Evolutionary conservation across 108 stramenopile species (phyloP).

Genomic region (Stephanodiscus triporus): DNA sequence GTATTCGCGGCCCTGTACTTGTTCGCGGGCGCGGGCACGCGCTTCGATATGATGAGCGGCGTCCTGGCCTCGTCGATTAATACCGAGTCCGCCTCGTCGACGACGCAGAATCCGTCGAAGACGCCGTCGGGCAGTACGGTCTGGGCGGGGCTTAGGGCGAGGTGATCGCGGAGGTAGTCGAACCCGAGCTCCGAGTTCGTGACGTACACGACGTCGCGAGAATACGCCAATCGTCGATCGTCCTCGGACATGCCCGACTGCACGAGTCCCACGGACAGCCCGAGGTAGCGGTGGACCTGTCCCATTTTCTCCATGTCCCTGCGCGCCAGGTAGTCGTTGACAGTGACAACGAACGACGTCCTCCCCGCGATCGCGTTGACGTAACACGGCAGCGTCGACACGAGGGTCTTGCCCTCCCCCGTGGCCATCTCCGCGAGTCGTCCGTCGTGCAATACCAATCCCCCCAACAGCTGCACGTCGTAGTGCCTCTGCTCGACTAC

Average conservation of each 20-base stretch:
- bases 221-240: slow-evolving; percentile 82
- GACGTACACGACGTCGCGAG: slow-evolving; percentile 94
- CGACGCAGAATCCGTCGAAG: slow-evolving; percentile 90
- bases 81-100: slow-evolving; percentile 97
- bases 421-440: slow-evolving; percentile 96
- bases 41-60: slow-evolving; percentile 94
- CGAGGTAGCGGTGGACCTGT: slow-evolving; percentile 92
- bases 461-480: slow-evolving; percentile 94
- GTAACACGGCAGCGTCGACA: slow-evolving; percentile 89
- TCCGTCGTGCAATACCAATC: slow-evolving; percentile 91
- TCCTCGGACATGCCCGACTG: slow-evolving; percentile 87
- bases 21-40: slow-evolving; percentile 82
- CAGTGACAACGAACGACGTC: slow-evolving; percentile 87
- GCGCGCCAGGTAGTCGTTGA: slow-evolving; percentile 95
- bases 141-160: slow-evolving; percentile 77
- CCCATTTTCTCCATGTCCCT: slow-evolving; percentile 96
- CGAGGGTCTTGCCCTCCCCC: slow-evolving; percentile 96
- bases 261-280: slow-evolving; percentile 92
- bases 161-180: slow-evolving; percentile 93
- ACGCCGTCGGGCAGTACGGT: slow-evolving; percentile 81
- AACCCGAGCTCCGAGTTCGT: slow-evolving; percentile 96
- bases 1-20: slow-evolving; percentile 81
- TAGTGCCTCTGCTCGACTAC: slow-evolving; percentile 93
- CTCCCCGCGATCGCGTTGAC: slow-evolving; percentile 81
- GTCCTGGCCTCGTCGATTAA: slow-evolving; percentile 96